These are phyloP conservation scores for Lichina pygmaea DNA, from an alignment of 495 filamentous ascomycete species.

Conservation along the genomic window DNA sequence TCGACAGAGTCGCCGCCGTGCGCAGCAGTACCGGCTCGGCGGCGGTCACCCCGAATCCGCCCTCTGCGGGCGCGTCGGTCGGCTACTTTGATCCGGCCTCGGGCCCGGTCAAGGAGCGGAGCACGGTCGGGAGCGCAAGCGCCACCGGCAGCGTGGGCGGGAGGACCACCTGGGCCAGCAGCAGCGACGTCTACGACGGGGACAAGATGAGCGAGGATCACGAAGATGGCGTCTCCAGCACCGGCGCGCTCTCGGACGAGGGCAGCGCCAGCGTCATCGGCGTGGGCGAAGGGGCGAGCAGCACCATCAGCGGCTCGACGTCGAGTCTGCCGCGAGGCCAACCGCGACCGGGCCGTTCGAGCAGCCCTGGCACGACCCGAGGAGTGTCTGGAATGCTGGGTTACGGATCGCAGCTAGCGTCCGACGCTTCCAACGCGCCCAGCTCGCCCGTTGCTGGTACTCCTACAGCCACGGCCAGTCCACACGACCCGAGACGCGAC, in stretches of 20 bases:
- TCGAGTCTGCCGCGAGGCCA: slow-evolving; percentile 14
- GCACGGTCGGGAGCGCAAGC: slow-evolving; percentile 67
- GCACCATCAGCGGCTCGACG: slow-evolving; percentile 46
- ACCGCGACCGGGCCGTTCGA: slow-evolving; percentile 2
- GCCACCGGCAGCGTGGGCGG: slow-evolving; percentile 48
- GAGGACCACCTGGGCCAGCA: slow-evolving; percentile 45
- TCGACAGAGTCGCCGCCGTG: slow-evolving; percentile 50
- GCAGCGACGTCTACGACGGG: slow-evolving; percentile 31
- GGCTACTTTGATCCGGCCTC: slow-evolving; percentile 44
- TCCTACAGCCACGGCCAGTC: background rate
- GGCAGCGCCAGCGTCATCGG: slow-evolving; percentile 16
- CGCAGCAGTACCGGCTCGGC: slow-evolving; percentile 15
- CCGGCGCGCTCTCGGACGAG: slow-evolving; percentile 60
- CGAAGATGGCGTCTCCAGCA: slow-evolving; percentile 30
- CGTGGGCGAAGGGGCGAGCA: slow-evolving; percentile 70
- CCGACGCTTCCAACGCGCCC: background rate
- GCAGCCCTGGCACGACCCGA: slow-evolving; percentile 1
- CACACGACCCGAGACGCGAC: slow-evolving; percentile 9
- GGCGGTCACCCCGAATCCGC: background rate
- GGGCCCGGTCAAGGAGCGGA: slow-evolving; percentile 35
- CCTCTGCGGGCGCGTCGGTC: slow-evolving; percentile 8
- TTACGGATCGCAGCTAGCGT: background rate
- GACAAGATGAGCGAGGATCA: slow-evolving; percentile 41
- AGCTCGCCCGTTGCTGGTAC: background rate
- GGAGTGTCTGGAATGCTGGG: background rate